These are phyloP conservation scores for Colletotrichum musicola DNA, from an alignment of 2,329 filamentous ascomycete species.

Conservation along the genomic window DNA sequence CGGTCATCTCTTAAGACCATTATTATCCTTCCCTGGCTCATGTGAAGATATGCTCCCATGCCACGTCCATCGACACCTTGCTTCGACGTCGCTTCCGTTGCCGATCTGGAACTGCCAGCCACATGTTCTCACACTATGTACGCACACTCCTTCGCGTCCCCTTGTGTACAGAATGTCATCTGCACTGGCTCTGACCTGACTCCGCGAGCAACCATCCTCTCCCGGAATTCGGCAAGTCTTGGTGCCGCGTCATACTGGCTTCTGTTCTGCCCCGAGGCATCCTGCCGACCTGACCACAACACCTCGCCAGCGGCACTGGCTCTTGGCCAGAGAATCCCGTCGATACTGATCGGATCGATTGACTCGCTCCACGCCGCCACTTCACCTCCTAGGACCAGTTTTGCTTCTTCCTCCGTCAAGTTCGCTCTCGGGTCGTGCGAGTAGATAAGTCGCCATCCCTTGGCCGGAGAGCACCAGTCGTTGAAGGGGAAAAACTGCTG, in stretches of 20 bases:
- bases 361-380: slow-evolving; percentile 86
- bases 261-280: slow-evolving; percentile 75
- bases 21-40: no score
- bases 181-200: slow-evolving; percentile 74
- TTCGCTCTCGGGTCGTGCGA: slow-evolving; percentile 79
- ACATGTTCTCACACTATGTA: slow-evolving; percentile 16
- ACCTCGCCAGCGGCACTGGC: slow-evolving; percentile 81
- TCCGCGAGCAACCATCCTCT: slow-evolving; percentile 78
- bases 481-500: slow-evolving; percentile 74
- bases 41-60: no score
- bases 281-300: slow-evolving; percentile 80
- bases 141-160: slow-evolving; percentile 50
- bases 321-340: slow-evolving; percentile 83
- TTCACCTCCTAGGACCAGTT: slow-evolving; percentile 84
- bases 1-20: no score
- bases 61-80: no score
- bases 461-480: slow-evolving; percentile 85
- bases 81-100: no score
- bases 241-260: slow-evolving; percentile 78
- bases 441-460: slow-evolving; percentile 87
- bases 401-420: slow-evolving; percentile 70
- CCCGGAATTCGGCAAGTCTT: slow-evolving; percentile 80
- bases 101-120: background rate
- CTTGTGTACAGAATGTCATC: slow-evolving; percentile 80
- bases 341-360: slow-evolving; percentile 80